Percentiles rank a stretch among this genome's conserved stretches.
Evolutionary conservation across 208 protist genomes (phyloP).

Genomic region (Spironucleus salmonicida): DNA sequence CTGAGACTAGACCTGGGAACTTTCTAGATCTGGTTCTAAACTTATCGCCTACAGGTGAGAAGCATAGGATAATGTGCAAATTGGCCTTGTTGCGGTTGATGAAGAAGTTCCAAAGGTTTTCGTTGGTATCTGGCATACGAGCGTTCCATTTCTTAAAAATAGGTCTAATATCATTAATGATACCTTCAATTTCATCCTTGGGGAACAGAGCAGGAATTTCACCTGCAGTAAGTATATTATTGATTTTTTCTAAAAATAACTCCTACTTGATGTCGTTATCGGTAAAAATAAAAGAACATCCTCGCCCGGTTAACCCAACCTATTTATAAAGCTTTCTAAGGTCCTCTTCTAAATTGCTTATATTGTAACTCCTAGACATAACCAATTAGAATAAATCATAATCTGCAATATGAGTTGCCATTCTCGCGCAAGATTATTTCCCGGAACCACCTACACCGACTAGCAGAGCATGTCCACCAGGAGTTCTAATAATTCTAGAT

Average conservation of each 20-base stretch:
- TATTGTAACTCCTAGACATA: slow-evolving; percentile 57
- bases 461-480: slow-evolving; percentile 44
- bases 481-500: slow-evolving; percentile 36
- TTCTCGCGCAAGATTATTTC: slow-evolving; percentile 59
- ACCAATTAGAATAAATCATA: slow-evolving; percentile 80
- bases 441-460: slow-evolving; percentile 53
- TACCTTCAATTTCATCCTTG: slow-evolving; percentile 80
- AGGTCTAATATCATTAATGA: slow-evolving; percentile 73
- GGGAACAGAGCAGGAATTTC: slow-evolving; percentile 85
- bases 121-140: slow-evolving; percentile 72
- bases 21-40: slow-evolving; percentile 76
- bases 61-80: slow-evolving; percentile 85
- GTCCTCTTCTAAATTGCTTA: slow-evolving; percentile 35
- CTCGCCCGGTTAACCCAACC: slow-evolving; percentile 38
- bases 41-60: slow-evolving; percentile 84
- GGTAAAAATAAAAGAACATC: slow-evolving; percentile 82
- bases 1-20: slow-evolving; percentile 84
- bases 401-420: slow-evolving; percentile 65
- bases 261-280: slow-evolving; percentile 91
- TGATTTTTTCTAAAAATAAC: slow-evolving; percentile 90
- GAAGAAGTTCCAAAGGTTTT: slow-evolving; percentile 83
- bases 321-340: slow-evolving; percentile 32
- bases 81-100: slow-evolving; percentile 77
- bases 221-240: slow-evolving; percentile 64
- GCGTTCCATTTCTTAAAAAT: slow-evolving; percentile 74